Base-by-base conservation (phyloP, 805 yeast genomes). In the Tetrapisispora namnaoensis region DNA sequence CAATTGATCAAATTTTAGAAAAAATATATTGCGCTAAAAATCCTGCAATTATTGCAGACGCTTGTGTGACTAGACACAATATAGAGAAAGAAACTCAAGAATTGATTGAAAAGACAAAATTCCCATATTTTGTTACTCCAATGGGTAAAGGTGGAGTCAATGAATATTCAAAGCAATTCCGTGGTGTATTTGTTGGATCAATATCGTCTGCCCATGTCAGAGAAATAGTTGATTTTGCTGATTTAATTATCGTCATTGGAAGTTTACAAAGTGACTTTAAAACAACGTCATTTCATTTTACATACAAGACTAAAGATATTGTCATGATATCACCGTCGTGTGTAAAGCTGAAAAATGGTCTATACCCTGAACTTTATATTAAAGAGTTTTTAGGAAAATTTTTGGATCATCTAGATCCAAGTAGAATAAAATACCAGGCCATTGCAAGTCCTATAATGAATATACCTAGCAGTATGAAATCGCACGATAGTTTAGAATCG, bases 141-240 rank as follows among this genome's bases (percentile, higher is more conserved):
- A 84, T 85, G 90, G 95, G 91, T 63, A 86, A 86, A 66, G 82
- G 86, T 45, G 71, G 77, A 7, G 75, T 84, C 53, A 78, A 82
- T 65, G 95, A 85, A 68, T 72, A 70, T 47, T 71, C 77, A 55
- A 74, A 77, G 43, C 70, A 83, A 64, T 86, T 77, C 63, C 85
- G 83, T 49, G 95, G 95, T 63, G 85, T 82, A 42, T 85, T 85
- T 57, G 82, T 82, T 39, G 95, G 95, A 49, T 73, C 83, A 4
- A 69, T 86, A 53, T 81, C 93, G 9, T 68, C 69, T 42, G 86
- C 86, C 39, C 79, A 76, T 51, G 86, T 83, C 40, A 78, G 79
- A 59, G 79, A 76, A 52, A 73, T 78, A n/a, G 86, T 83, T 37
- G 89, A 83, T 65, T 60, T 72, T 38, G 72, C 88, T 7, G 95